Base-by-base conservation (phyloP, 331 rosid genomes). In the Quercus lobata region DNA sequence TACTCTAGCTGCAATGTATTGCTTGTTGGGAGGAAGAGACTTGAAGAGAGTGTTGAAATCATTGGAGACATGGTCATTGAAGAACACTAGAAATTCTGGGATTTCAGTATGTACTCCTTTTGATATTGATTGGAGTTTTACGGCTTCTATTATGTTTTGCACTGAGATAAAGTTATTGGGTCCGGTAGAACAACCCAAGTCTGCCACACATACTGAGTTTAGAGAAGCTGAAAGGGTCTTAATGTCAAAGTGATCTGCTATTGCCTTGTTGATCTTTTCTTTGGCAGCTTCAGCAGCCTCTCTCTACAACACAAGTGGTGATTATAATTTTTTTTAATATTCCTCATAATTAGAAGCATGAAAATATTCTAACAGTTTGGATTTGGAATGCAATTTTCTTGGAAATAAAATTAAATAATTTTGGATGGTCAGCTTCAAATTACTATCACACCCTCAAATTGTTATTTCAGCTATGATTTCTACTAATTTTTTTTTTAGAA, bases 151-250 rank as follows among this genome's bases (percentile, higher is more conserved):
- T 1, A 77, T 44, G 79, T 57, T 80, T 17, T 63, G 18, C 57
- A 72, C 65, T 1, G 79, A 27, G 0, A 7, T 2, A 63, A 84
- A 76, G 8, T 82, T 80, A 19, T 80, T 80, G 3, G 87, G 84
- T 32, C 79, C 82, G 0, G 37, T 14, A 9, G 84, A 71, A 34
- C 84, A 84, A 4, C 81, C 87, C 73, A 80, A 76, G 54, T 80
- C 87, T 4, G 79, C 87, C 2, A 84, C 24, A 17, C 1, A 7
- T 16, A 79, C 19, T 49, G 74, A 12, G 29, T 78, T 68, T 14
- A 49, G 49, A 17, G 80, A n/a, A 2, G 6, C 8, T 6, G 35
- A 69, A 24, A 17, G 24, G 12, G 30, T 11, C 4, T 69, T 49
- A 6, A 69, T 34, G 70, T 83, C 83, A n/a, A 83, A n/a, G 6